Evolutionary conservation across 192 early-diverging fungal species (phyloP), one percentile per base, ranked within the genome.

Genomic region (Kickxella alabastrina): DNA sequence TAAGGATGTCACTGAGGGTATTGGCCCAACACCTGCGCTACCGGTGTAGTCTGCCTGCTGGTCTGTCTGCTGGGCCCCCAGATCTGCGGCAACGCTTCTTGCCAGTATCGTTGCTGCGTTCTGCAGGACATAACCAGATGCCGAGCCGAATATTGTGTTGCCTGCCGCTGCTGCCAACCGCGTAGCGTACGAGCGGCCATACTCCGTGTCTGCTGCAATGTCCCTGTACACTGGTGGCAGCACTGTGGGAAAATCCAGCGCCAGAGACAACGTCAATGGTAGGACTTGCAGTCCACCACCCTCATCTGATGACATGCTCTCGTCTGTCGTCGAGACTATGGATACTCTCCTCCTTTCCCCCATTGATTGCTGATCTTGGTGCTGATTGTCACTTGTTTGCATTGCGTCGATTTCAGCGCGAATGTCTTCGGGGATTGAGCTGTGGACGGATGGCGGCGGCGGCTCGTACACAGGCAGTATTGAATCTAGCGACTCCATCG

Each of bases 401-500:
- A 46, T 46, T 26, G 10, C 24, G 12, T 46, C 44, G 13, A 46
- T 23, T 17, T 46, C 43, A 9, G 42, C 54, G 23, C 26, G 24
- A 12, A 15, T 15, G 22, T 53, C 50, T 19, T 61, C 50, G 8
- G 34, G 58, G 13, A 46, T 49, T n/a, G 57, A 62, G 7, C 13
- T 17, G 40, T 62, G 60, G 4, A 54, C 4, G 3, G 67, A 62
- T 0, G 61, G 61, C 19, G 50, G 57, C 14, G 50, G 58, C 22
- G 59, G 62, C 59, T 74, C 63, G 25, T 74, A 74, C 0, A 35
- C 13, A 3, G 70, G 70, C 19, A 74, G 41, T 18, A 43, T 14
- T 23, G 63, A 66, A 22, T 65, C 70, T 3, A 66, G 15, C 28
- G 70, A 66, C 7, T 65, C 68, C 4, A 46, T 14, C 10, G 61